phyloP scores from a whole-genome alignment of 345 rosid genomes.

The Barbarea vulgaris region DNA sequence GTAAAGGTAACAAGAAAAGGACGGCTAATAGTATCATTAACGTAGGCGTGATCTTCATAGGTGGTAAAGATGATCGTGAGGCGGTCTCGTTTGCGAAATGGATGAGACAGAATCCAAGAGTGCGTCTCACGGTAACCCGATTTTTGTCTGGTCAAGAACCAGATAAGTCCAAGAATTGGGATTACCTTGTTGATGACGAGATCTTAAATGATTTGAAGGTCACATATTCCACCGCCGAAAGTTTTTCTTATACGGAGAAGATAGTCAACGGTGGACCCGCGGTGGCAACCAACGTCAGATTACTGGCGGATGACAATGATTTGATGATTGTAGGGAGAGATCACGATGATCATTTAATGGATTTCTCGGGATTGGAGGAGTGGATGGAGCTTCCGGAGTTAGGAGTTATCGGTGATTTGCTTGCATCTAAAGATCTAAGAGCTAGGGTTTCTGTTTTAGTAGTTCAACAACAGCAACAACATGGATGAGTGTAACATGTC shows the following conservation, averaged over 20 bases:
- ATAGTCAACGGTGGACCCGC: conserved; percentile 46
- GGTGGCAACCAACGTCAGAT: conserved; percentile 40
- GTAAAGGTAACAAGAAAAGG: conserved; percentile 6
- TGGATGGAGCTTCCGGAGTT: conserved; percentile 77
- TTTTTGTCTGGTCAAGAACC: conserved; percentile 21
- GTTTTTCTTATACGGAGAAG: conserved; percentile 33
- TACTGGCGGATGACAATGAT: conserved; percentile 41
- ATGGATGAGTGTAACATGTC: conserved; percentile 22
- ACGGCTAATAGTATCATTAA: background rate
- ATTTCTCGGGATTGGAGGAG: conserved; percentile 49
- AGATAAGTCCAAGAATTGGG: conserved; percentile 38
- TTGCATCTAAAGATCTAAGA: conserved; percentile 55
- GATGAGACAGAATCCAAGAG: conserved; percentile 43
- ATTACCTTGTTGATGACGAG: conserved; percentile 42
- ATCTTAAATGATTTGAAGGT: conserved; percentile 41
- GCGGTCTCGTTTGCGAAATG: conserved; percentile 52
- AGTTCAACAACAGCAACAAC: conserved; percentile 56
- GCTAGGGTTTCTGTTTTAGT: conserved; percentile 53
- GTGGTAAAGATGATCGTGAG: conserved; percentile 68
- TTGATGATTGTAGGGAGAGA: conserved; percentile 62
- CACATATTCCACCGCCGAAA: background rate
- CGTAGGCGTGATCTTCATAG: conserved; percentile 54
- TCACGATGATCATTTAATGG: conserved; percentile 31
- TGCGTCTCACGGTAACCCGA: conserved; percentile 41
- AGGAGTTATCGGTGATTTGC: conserved; percentile 66